A percentile compares a stretch with the other conserved stretches of the same genome.
Conservation (phyloP, 2,329 filamentous ascomycete genomes). For the Penicillium sclerotiorum region DNA sequence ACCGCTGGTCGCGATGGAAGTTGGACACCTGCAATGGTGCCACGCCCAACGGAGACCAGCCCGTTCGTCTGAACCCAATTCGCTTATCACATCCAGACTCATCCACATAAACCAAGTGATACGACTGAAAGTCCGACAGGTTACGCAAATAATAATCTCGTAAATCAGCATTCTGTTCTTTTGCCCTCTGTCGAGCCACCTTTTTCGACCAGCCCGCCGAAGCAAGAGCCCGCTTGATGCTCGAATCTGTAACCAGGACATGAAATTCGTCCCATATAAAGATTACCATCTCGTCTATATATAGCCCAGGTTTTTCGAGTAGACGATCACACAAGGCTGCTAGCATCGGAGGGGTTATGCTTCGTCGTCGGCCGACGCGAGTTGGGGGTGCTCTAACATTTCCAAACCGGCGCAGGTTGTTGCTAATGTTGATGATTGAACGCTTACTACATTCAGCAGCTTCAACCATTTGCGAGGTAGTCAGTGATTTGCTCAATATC, state of each 20-base stretch:
- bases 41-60: background rate
- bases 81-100: background rate
- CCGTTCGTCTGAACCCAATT: constrained; percentile 3
- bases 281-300: constrained; percentile 25
- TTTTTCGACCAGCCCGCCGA: constrained; percentile 6
- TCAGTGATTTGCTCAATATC: constrained; percentile 19
- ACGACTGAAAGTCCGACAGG: background rate
- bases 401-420: constrained; percentile 15
- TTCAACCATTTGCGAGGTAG: constrained; percentile 14
- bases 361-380: constrained; percentile 17
- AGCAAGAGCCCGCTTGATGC: background rate
- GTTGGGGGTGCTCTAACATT: constrained; percentile 21
- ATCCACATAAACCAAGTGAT: background rate
- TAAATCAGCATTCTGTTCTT: constrained; percentile 1
- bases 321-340: constrained; percentile 27
- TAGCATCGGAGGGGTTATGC: background rate
- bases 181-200: background rate
- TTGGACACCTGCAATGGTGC: constrained; percentile 3
- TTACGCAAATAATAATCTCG: constrained; percentile 1
- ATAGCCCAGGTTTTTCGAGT: constrained; percentile 25
- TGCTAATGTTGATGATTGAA: constrained; percentile 17
- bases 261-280: constrained; percentile 15
- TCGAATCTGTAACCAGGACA: background rate
- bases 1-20: constrained; percentile 7
- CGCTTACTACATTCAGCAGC: constrained; percentile 18